Evolutionary conservation across 176 grass and related monocot genomes (phyloP).

Genomic region (Rhynchospora breviuscula): DNA sequence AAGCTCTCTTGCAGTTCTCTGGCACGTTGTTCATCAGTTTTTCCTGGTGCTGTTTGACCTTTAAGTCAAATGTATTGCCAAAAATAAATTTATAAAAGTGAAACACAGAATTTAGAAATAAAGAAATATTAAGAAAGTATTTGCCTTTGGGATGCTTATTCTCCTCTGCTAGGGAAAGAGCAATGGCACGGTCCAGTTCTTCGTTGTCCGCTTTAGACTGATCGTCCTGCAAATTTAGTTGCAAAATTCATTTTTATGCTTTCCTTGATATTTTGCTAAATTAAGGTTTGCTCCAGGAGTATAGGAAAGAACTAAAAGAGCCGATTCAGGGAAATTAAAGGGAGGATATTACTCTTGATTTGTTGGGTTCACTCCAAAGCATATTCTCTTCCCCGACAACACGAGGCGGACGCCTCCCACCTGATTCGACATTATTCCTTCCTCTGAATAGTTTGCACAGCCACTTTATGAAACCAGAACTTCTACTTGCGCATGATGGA

Average conservation of each 20-base stretch:
- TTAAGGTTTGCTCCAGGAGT: slow-evolving; percentile 1
- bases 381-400: slow-evolving; percentile 50
- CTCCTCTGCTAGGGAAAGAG: slow-evolving; percentile 76
- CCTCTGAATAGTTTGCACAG: slow-evolving; percentile 79
- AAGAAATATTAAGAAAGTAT: neutral
- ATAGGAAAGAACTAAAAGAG: neutral
- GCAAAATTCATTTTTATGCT: slow-evolving; percentile 18
- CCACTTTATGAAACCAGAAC: slow-evolving; percentile 90
- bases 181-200: slow-evolving; percentile 72
- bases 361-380: slow-evolving; percentile 49
- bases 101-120: neutral
- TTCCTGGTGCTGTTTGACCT: slow-evolving; percentile 49
- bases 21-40: slow-evolving; percentile 61
- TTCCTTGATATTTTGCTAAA: neutral
- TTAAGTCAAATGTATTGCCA: slow-evolving; percentile 11
- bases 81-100: neutral
- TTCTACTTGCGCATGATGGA: slow-evolving; percentile 40
- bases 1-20: slow-evolving; percentile 69
- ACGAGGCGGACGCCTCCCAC: slow-evolving; percentile 38
- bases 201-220: slow-evolving; percentile 65
- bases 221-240: slow-evolving; percentile 47
- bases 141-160: slow-evolving; percentile 61
- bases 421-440: slow-evolving; percentile 35
- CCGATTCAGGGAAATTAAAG: neutral
- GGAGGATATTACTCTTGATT: slow-evolving; percentile 49